A percentile compares a stretch with the other conserved stretches of the same genome.
Evolutionary conservation across 1,284 basidiomycete species (phyloP).

Genomic region (Vanrija sp.): DNA sequence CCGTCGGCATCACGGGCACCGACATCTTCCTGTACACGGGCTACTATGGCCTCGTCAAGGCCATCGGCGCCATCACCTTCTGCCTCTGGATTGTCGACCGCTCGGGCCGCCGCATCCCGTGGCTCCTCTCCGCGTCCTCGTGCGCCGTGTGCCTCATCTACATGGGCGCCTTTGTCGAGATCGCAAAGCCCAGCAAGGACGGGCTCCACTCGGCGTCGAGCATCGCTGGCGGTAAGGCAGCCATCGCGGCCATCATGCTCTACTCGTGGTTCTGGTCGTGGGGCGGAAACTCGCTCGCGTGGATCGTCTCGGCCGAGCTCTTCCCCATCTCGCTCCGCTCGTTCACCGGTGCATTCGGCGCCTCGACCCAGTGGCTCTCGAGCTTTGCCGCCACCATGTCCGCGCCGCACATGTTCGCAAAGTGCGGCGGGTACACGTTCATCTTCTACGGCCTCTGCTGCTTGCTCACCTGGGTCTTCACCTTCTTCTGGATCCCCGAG

Average conservation of each 20-base stretch:
- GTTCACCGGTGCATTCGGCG: slow-evolving; percentile 29
- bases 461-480: slow-evolving; percentile 25
- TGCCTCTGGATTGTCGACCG: slow-evolving; percentile 35
- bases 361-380: slow-evolving; percentile 28
- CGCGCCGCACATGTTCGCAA: slow-evolving; percentile 26
- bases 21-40: slow-evolving; percentile 45
- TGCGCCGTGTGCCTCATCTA: slow-evolving; percentile 27
- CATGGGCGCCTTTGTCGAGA: slow-evolving; percentile 28
- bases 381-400: slow-evolving; percentile 35
- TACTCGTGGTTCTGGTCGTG: slow-evolving; percentile 25
- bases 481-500: slow-evolving; percentile 47
- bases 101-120: slow-evolving; percentile 32
- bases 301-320: slow-evolving; percentile 32
- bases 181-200: slow-evolving; percentile 16
- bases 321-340: slow-evolving; percentile 31
- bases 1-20: slow-evolving; percentile 32
- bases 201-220: slow-evolving; percentile 15
- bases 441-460: slow-evolving; percentile 38
- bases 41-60: slow-evolving; percentile 47
- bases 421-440: slow-evolving; percentile 26
- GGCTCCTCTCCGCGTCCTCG: slow-evolving; percentile 22
- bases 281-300: slow-evolving; percentile 29
- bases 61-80: slow-evolving; percentile 25
- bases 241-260: slow-evolving; percentile 31
- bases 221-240: slow-evolving; percentile 21